Base-by-base conservation (phyloP, 495 filamentous ascomycete genomes). In the Parmelia sp. region DNA sequence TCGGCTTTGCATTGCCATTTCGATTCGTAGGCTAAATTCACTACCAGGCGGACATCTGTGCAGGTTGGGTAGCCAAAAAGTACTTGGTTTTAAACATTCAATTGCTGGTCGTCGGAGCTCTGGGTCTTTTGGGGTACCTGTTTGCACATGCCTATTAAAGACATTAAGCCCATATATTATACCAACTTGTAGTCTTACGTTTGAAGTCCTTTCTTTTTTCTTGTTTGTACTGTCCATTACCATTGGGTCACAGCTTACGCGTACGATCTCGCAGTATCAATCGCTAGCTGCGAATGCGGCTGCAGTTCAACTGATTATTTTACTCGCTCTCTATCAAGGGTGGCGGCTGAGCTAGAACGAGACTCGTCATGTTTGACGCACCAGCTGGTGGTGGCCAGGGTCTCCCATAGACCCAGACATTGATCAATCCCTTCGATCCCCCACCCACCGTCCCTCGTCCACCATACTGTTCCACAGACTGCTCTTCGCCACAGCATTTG, bases 131-230 rank as follows among this genome's bases (percentile, higher is more conserved):
- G n/a, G n/a, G n/a, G n/a, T n/a, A n/a, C n/a, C n/a, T n/a, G n/a
- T n/a, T n/a, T n/a, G n/a, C n/a, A n/a, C n/a, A n/a, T n/a, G n/a
- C n/a, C n/a, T n/a, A n/a, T n/a, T n/a, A n/a, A n/a, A n/a, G n/a
- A n/a, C n/a, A n/a, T n/a, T n/a, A n/a, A n/a, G n/a, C n/a, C n/a
- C n/a, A n/a, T n/a, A n/a, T n/a, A n/a, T 49, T 25, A 8, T 21
- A 10, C 10, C 10, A 2, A 5, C 45, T 3, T 0, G 2, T 0
- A 2, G 45, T 9, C n/a, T 21, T 12, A 0, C n/a, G 2, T 10
- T 49, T 10, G n/a, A 3, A 27, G 27, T 14, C 27, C 11, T 23
- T 25, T 23, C 3, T 49, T 49, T 17, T 25, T 25, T 11, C 23
- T 49, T 49, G 8, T 25, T 14, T 25, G 3, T 25, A n/a, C 10